These are phyloP conservation scores for Malassezia psittaci DNA, from an alignment of 1,284 basidiomycete species.

Conservation along the genomic window DNA sequence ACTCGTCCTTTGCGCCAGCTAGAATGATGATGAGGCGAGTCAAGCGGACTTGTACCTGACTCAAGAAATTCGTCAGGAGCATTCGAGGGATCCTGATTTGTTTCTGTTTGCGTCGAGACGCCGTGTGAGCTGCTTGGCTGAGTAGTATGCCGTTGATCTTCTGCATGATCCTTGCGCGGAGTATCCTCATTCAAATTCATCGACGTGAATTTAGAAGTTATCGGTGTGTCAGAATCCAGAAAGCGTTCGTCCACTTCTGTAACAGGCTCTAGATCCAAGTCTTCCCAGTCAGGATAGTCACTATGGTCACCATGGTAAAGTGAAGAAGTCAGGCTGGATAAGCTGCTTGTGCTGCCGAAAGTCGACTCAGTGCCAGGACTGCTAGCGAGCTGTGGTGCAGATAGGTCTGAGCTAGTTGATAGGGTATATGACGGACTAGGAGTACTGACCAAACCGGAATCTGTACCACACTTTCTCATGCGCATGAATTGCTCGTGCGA, in stretches of 20 bases:
- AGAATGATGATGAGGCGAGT: too few relatives aligned
- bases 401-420: background rate
- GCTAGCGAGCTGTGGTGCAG: background rate
- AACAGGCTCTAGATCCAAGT: conserved; percentile 40
- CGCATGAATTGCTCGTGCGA: background rate
- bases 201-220: too few relatives aligned
- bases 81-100: too few relatives aligned
- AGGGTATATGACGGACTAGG: background rate
- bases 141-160: too few relatives aligned
- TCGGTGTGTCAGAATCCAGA: conserved; percentile 26
- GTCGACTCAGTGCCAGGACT: conserved; percentile 17
- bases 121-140: too few relatives aligned
- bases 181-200: conserved; percentile 11
- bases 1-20: conserved; percentile 31
- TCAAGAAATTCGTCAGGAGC: too few relatives aligned
- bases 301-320: conserved; percentile 35
- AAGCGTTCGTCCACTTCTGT: conserved; percentile 30
- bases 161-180: too few relatives aligned
- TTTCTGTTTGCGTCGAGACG: too few relatives aligned
- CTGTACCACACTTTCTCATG: background rate
- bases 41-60: too few relatives aligned
- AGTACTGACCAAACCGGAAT: background rate
- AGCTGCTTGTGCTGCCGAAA: conserved; percentile 29
- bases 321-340: conserved; percentile 26
- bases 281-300: conserved; percentile 41